These are phyloP conservation scores for Ormosia semicastrata DNA, from an alignment of 306 rosid species.

Conservation along the genomic window DNA sequence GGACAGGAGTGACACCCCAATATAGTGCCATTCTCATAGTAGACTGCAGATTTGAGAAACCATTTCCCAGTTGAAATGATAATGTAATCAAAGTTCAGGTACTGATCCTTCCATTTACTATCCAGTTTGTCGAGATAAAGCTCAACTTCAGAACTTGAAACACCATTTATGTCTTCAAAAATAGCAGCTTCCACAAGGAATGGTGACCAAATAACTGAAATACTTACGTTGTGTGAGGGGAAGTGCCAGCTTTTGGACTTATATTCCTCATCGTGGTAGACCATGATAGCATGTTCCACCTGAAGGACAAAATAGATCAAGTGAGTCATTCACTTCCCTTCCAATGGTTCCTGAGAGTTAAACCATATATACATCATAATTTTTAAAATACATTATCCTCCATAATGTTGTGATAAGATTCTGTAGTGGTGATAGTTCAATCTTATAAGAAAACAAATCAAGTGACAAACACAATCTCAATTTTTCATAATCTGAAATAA, in stretches of 20 bases:
- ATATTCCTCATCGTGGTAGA: constrained; percentile 84
- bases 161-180: constrained; percentile 84
- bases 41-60: constrained; percentile 89
- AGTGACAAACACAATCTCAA: not conserved
- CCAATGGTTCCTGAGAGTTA: not conserved
- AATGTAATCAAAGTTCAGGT: constrained; percentile 61
- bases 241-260: constrained; percentile 79
- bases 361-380: constrained; percentile 8
- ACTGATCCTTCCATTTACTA: constrained; percentile 61
- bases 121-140: constrained; percentile 74
- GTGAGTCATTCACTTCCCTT: constrained; percentile 19
- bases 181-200: constrained; percentile 84
- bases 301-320: constrained; percentile 39
- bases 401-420: not conserved
- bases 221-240: constrained; percentile 59
- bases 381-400: not conserved
- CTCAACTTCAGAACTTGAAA: constrained; percentile 88
- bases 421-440: not conserved
- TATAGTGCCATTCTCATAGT: constrained; percentile 65
- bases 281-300: constrained; percentile 70
- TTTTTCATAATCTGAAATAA: not conserved
- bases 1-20: constrained; percentile 88
- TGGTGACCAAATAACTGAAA: constrained; percentile 84
- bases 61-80: constrained; percentile 90
- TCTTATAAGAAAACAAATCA: not conserved